Conservation (phyloP, 2,329 filamentous ascomycete species). For the Iodosphaeria phyllophila region DNA sequence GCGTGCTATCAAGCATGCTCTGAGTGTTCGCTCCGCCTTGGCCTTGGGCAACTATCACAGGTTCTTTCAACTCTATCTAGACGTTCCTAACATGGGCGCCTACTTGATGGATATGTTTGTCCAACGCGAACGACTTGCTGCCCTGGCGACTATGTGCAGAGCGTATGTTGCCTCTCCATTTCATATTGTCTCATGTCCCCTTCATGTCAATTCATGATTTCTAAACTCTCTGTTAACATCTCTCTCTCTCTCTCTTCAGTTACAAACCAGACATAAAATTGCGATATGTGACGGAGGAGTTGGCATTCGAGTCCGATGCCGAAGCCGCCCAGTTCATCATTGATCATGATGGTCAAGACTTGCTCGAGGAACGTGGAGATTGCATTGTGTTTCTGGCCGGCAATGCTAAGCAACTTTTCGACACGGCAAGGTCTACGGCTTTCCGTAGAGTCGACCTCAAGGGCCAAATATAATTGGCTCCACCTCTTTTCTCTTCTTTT, state of each 20-base stretch:
- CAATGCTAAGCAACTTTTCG: conserved; percentile 58
- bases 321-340: conserved; percentile 84
- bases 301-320: conserved; percentile 84
- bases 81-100: conserved; percentile 89
- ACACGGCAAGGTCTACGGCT: conserved; percentile 50
- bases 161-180: conserved; percentile 43
- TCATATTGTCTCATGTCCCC: not conserved
- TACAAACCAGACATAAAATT: conserved; percentile 84
- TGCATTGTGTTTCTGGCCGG: conserved; percentile 55
- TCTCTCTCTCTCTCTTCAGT: conserved; percentile 37
- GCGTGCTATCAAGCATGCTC: conserved; percentile 69
- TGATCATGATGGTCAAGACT: conserved; percentile 54
- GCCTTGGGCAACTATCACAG: conserved; percentile 93
- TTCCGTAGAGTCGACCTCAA: conserved; percentile 91
- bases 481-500: too few species aligned
- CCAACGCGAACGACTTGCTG: conserved; percentile 75
- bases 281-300: conserved; percentile 85
- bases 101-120: conserved; percentile 99
- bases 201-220: not conserved
- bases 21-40: conserved; percentile 77
- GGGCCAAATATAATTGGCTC: conserved; percentile 77
- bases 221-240: not conserved
- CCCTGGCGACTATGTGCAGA: conserved; percentile 84
- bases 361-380: conserved; percentile 61
- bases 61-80: conserved; percentile 91